These are phyloP conservation scores for Monilinia fructicola DNA, from an alignment of 2,329 filamentous ascomycete genomes.

Conservation along the genomic window DNA sequence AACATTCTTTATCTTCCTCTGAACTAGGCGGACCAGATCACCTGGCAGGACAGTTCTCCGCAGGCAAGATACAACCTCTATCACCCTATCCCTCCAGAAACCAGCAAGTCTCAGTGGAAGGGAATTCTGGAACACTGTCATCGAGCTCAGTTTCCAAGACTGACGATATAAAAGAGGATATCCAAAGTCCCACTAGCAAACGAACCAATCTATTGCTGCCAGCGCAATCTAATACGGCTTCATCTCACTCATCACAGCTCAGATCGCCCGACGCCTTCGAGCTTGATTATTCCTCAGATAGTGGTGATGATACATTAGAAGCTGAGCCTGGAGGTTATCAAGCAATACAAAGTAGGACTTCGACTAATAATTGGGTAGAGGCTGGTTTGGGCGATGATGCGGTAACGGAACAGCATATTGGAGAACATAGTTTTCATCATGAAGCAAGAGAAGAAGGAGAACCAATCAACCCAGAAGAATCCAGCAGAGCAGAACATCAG, in stretches of 20 bases:
- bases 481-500: not conserved
- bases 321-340: not conserved
- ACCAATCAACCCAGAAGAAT: not conserved
- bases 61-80: no score
- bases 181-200: not conserved
- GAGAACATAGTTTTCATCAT: no score
- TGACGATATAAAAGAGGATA: not conserved
- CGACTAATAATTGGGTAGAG: not conserved
- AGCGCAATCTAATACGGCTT: not conserved
- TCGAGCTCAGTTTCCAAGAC: not conserved
- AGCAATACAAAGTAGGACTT: not conserved
- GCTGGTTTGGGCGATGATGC: not conserved
- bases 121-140: not conserved
- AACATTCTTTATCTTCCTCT: not conserved
- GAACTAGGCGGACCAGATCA: not conserved
- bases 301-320: not conserved
- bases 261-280: not conserved
- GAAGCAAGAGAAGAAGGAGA: no score
- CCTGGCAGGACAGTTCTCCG: not conserved
- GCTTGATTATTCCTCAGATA: not conserved
- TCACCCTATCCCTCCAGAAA: not conserved
- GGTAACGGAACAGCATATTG: not conserved
- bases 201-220: not conserved
- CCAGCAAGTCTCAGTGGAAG: not conserved
- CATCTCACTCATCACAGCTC: not conserved